A percentile compares a stretch with the other conserved stretches of the same genome.
Conservation (phyloP, 139 green algal species). For the Chlamydomonas eustigma region DNA sequence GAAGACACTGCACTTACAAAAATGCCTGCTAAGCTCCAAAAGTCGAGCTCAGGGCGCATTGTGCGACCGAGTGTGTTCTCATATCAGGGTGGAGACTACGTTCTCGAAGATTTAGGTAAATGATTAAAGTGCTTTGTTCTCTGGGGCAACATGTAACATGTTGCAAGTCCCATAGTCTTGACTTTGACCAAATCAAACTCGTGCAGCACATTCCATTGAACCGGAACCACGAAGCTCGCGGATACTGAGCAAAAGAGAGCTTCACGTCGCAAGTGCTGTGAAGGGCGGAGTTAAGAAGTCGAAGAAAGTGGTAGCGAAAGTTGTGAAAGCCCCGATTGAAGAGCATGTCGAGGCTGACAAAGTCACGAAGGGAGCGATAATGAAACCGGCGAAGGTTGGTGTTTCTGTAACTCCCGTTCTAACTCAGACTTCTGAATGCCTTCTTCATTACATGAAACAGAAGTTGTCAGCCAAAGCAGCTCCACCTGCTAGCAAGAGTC, state of each 20-base stretch:
- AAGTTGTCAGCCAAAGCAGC: too few relatives aligned
- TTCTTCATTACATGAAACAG: too few relatives aligned
- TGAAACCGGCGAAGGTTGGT: too few relatives aligned
- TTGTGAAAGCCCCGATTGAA: too few relatives aligned
- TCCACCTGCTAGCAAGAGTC: too few relatives aligned
- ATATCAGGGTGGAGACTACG: constrained; percentile 40
- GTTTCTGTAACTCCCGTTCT: too few relatives aligned
- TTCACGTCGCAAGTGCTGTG: background rate
- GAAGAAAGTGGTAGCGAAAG: too few relatives aligned
- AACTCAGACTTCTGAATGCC: too few relatives aligned
- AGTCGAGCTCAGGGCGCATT: constrained; percentile 56
- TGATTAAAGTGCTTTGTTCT: constrained; percentile 75
- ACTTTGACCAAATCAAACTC: background rate
- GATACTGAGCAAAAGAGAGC: background rate
- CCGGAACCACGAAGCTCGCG: background rate
- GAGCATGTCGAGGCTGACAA: too few relatives aligned
- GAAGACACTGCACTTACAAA: too few relatives aligned
- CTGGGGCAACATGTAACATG: constrained; percentile 10
- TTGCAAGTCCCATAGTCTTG: background rate
- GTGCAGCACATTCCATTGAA: background rate
- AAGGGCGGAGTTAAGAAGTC: background rate
- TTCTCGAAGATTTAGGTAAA: constrained; percentile 27
- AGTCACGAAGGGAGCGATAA: too few relatives aligned
- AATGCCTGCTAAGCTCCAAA: background rate
- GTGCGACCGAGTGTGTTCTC: constrained; percentile 83